Percentiles rank a stretch among this genome's conserved stretches.
These are phyloP conservation scores for Colletotrichum eleusines DNA, from an alignment of 2,329 filamentous ascomycete species.

Conservation along the genomic window DNA sequence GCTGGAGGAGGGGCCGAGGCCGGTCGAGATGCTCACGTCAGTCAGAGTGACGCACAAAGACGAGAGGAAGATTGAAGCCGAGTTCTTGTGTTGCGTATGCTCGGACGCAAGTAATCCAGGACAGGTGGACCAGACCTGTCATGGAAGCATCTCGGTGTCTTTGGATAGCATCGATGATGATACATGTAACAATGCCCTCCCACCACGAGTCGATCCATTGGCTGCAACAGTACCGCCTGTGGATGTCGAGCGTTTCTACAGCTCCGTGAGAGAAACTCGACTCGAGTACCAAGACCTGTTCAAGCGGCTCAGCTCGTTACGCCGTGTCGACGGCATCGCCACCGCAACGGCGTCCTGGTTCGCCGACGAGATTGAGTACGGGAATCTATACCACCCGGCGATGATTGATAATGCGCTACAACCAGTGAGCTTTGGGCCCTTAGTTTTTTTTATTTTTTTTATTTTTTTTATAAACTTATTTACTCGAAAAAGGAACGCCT, in stretches of 20 bases:
- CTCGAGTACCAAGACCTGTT: slow-evolving; percentile 7
- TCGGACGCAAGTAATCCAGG: neutral
- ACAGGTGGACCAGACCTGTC: neutral
- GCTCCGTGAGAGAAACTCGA: neutral
- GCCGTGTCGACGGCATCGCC: slow-evolving; percentile 12
- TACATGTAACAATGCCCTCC: neutral
- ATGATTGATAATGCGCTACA: slow-evolving; percentile 24
- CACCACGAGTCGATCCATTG: neutral
- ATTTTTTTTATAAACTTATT: no score
- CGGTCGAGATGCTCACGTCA: slow-evolving; percentile 18
- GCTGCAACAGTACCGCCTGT: neutral
- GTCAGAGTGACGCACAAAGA: neutral
- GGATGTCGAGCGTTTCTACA: slow-evolving; percentile 8
- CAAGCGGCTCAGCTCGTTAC: slow-evolving; percentile 14
- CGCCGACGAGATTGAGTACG: slow-evolving; percentile 15
- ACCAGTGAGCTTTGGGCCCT: neutral
- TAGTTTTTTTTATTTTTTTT: no score
- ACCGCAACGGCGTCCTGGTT: slow-evolving; percentile 22
- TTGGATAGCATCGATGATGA: neutral
- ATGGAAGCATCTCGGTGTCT: neutral
- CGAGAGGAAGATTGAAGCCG: neutral
- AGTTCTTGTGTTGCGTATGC: slow-evolving; percentile 8
- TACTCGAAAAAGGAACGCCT: no score
- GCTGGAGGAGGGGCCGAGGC: neutral
- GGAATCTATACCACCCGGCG: neutral